A percentile compares a stretch with the other conserved stretches of the same genome.
These are phyloP conservation scores for Diutina ranongensis DNA, from an alignment of 1,139 yeast genomes.

Conservation along the genomic window DNA sequence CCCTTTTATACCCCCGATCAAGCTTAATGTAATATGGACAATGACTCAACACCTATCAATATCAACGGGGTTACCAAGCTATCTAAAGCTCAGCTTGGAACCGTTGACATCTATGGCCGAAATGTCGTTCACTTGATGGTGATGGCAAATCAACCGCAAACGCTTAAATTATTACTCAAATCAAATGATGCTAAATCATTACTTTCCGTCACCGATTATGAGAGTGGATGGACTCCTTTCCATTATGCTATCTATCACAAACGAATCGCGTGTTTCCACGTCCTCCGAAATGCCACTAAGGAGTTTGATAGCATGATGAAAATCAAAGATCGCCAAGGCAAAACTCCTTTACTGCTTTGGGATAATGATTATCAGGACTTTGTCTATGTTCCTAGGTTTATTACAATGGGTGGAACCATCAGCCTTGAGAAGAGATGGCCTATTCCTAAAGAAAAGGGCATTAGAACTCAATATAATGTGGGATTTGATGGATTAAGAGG, in stretches of 20 bases:
- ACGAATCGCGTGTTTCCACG: conserved; percentile 43
- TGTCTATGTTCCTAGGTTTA: conserved; percentile 33
- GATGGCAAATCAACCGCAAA: conserved; percentile 37
- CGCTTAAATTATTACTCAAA: conserved; percentile 35
- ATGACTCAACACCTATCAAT: background rate
- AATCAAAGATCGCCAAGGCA: conserved; percentile 55
- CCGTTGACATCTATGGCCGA: conserved; percentile 67
- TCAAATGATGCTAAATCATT: conserved; percentile 29
- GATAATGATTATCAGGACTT: conserved; percentile 31
- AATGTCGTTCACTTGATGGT: conserved; percentile 51
- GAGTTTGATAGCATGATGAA: conserved; percentile 28
- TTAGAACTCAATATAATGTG: background rate
- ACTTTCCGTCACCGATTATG: conserved; percentile 44
- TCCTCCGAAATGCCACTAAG: conserved; percentile 24
- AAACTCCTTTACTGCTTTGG: conserved; percentile 51
- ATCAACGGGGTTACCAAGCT: conserved; percentile 15
- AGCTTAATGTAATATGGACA: conserved; percentile 5
- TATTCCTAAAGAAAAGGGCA: conserved; percentile 12
- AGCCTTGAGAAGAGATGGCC: conserved; percentile 8
- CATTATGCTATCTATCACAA: conserved; percentile 60
- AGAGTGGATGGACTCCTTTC: conserved; percentile 76
- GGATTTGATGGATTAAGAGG: background rate
- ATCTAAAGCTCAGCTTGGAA: conserved; percentile 29
- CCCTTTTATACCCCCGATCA: too few relatives aligned
- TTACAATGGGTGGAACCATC: conserved; percentile 19